Evolutionary conservation across 257 asterid genomes (phyloP).

Genomic region (Solanum pinnatisectum): DNA sequence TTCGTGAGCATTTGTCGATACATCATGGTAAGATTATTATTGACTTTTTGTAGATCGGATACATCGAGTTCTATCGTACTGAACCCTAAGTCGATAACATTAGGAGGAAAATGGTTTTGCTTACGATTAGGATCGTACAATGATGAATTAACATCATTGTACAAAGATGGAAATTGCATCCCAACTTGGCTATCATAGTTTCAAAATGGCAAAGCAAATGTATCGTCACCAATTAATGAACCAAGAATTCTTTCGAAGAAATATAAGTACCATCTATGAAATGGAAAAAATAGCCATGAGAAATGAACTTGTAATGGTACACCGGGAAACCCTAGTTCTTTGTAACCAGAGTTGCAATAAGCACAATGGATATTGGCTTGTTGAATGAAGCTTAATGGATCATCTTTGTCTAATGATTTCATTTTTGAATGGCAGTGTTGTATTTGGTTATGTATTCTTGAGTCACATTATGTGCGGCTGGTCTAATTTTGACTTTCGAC

Average conservation of each 20-base stretch:
- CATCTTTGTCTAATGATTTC: constrained; percentile 19
- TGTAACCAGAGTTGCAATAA: constrained; percentile 40
- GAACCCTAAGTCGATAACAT: constrained; percentile 23
- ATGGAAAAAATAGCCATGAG: constrained; percentile 39
- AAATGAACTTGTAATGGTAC: constrained; percentile 30
- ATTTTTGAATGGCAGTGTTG: constrained; percentile 22
- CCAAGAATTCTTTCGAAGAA: constrained; percentile 36
- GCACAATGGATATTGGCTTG: constrained; percentile 46
- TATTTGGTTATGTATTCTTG: constrained; percentile 19
- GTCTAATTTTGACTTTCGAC: constrained; percentile 8
- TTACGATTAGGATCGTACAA: constrained; percentile 31
- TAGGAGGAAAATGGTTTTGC: constrained; percentile 11
- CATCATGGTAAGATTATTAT: constrained; percentile 22
- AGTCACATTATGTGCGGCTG: constrained; percentile 24
- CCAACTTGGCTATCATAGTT: constrained; percentile 31
- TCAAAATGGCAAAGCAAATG: constrained; percentile 27
- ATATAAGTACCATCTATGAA: constrained; percentile 38
- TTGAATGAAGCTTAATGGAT: constrained; percentile 43
- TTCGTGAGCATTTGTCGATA: constrained; percentile 33
- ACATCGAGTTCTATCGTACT: background rate
- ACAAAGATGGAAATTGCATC: constrained; percentile 31
- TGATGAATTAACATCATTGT: constrained; percentile 12
- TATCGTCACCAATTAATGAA: constrained; percentile 19
- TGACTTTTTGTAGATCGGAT: constrained; percentile 8
- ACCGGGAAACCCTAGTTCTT: constrained; percentile 18